These are phyloP conservation scores for Amanita jacksonii DNA, from an alignment of 768 basidiomycete genomes.

Conservation along the genomic window DNA sequence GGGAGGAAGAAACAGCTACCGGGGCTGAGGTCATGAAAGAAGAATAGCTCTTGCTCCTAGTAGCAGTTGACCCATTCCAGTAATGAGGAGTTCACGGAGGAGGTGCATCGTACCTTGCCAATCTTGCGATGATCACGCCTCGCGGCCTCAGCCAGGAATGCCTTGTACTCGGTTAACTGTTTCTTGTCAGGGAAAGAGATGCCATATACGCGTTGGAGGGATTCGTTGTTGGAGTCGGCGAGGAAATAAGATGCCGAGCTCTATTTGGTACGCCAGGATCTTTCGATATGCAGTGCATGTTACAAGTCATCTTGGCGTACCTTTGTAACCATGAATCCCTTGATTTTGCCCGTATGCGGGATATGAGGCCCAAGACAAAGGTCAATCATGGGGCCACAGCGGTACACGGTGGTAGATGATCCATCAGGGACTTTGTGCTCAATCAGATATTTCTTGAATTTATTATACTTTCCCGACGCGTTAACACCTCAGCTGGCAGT, in stretches of 20 bases:
- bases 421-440: slow-evolving; percentile 94
- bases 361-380: slow-evolving; percentile 96
- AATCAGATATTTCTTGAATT: slow-evolving; percentile 95
- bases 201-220: slow-evolving; percentile 93
- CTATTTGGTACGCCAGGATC: slow-evolving; percentile 27
- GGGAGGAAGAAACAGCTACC: slow-evolving; percentile 96
- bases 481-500: slow-evolving; percentile 4
- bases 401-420: slow-evolving; percentile 93
- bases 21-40: slow-evolving; percentile 95
- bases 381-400: slow-evolving; percentile 98
- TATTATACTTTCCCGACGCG: slow-evolving; percentile 73
- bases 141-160: slow-evolving; percentile 94
- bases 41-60: slow-evolving; percentile 90
- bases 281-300: background rate
- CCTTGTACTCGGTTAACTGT: slow-evolving; percentile 90
- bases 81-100: slow-evolving; percentile 21
- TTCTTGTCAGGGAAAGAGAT: slow-evolving; percentile 99
- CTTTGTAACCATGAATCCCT: slow-evolving; percentile 95
- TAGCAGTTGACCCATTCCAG: slow-evolving; percentile 18
- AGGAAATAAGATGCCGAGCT: slow-evolving; percentile 98
- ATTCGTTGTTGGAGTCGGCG: slow-evolving; percentile 87
- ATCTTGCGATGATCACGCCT: slow-evolving; percentile 97
- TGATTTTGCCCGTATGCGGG: slow-evolving; percentile 96
- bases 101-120: slow-evolving; percentile 42
- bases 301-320: slow-evolving; percentile 25